Evolutionary conservation across 1,139 yeast genomes (phyloP).

Genomic region (Geotrichum restrictum): DNA sequence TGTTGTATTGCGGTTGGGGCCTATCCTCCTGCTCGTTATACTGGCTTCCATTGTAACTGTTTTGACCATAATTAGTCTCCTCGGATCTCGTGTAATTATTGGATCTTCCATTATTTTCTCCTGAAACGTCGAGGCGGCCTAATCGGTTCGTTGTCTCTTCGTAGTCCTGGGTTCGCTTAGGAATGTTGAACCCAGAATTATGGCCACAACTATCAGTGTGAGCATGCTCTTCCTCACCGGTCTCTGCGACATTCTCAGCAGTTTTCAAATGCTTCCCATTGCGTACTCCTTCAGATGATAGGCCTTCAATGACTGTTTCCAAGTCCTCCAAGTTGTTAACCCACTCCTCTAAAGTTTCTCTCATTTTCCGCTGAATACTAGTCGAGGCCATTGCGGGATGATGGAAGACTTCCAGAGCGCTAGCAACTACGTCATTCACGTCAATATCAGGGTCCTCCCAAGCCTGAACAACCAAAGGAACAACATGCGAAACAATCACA

Average conservation of each 20-base stretch:
- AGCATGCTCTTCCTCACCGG: not conserved
- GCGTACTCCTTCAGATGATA: constrained; percentile 28
- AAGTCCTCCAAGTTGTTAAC: constrained; percentile 20
- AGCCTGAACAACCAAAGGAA: constrained; percentile 44
- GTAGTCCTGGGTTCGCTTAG: not conserved
- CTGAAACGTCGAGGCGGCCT: not conserved
- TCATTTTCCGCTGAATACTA: constrained; percentile 26
- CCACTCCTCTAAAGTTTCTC: constrained; percentile 25
- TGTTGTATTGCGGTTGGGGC: no score
- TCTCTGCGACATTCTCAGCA: not conserved
- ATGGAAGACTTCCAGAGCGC: constrained; percentile 27
- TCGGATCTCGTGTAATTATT: no score
- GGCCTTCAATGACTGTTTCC: constrained; percentile 22
- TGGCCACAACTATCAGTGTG: constrained; percentile 19
- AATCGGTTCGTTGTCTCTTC: not conserved
- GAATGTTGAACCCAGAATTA: constrained; percentile 17
- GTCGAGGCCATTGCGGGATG: constrained; percentile 28
- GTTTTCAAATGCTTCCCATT: constrained; percentile 21
- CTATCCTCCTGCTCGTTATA: not conserved
- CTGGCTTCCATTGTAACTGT: not conserved
- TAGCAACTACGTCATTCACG: constrained; percentile 20
- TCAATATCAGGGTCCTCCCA: constrained; percentile 27
- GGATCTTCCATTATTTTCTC: not conserved
- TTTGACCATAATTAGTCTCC: not conserved
- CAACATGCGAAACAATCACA: constrained; percentile 49